Evolutionary conservation across 352 stramenopile species (phyloP).

Genomic region (Pythium volutum): DNA sequence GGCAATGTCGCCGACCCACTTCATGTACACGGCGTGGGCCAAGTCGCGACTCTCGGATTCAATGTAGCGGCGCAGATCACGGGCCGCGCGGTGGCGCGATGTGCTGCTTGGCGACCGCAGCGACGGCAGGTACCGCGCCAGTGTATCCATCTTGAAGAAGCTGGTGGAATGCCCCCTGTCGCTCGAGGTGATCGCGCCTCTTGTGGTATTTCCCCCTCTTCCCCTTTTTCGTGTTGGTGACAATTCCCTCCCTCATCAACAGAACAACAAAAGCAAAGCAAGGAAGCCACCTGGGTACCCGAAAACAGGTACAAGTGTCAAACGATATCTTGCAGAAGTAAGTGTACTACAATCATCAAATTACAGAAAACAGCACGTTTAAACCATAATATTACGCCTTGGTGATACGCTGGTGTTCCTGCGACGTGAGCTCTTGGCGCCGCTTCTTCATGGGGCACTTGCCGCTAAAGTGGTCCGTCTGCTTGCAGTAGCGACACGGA

Average conservation of each 20-base stretch:
- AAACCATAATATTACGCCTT: neutral
- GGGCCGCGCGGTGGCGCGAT: conserved; percentile 61
- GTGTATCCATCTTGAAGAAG: conserved; percentile 61
- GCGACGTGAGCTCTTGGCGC: conserved; percentile 44
- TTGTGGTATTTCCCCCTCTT: neutral
- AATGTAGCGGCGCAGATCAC: conserved; percentile 77
- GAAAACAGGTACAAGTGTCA: conserved; percentile 4
- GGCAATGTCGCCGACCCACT: conserved; percentile 84
- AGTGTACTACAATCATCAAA: neutral
- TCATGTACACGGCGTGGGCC: conserved; percentile 82
- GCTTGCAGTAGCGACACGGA: conserved; percentile 80
- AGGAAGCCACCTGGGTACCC: conserved; percentile 26
- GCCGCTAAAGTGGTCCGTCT: conserved; percentile 69
- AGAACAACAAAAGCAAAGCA: no score
- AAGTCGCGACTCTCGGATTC: conserved; percentile 86
- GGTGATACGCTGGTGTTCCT: conserved; percentile 49
- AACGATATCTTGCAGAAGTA: neutral
- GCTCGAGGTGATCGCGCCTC: conserved; percentile 1
- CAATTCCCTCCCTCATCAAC: conserved; percentile 14
- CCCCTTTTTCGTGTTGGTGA: neutral
- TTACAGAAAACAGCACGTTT: conserved; percentile 2
- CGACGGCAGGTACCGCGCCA: conserved; percentile 71
- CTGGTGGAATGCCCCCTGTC: neutral
- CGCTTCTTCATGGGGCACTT: conserved; percentile 65
- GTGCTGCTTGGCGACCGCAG: conserved; percentile 64